A percentile compares a stretch with the other conserved stretches of the same genome.
These are phyloP conservation scores for Colletotrichum sp. DNA, from an alignment of 2,329 filamentous ascomycete genomes.

Conservation along the genomic window DNA sequence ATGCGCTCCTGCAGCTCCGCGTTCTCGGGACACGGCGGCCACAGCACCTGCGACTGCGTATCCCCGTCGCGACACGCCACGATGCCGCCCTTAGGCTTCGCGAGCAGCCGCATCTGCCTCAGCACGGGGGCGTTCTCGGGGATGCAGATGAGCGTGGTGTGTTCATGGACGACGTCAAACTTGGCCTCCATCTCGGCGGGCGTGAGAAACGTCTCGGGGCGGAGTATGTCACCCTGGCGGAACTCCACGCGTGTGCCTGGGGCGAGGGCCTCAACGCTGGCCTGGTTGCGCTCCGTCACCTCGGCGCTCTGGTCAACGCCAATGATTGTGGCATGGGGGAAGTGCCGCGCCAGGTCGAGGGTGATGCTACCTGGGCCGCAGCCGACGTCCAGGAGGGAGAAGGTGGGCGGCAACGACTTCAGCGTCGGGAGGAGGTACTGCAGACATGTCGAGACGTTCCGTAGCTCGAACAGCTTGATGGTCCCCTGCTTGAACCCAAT, in stretches of 20 bases:
- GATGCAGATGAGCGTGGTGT: slow-evolving; percentile 17
- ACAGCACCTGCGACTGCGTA: slow-evolving; percentile 16
- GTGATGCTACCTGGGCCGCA: slow-evolving; percentile 49
- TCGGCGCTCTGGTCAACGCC: slow-evolving; percentile 30
- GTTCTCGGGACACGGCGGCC: slow-evolving; percentile 13
- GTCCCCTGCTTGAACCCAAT: slow-evolving; percentile 10
- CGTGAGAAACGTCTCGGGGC: neutral
- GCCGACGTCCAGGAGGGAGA: slow-evolving; percentile 44
- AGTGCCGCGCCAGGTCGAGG: slow-evolving; percentile 38
- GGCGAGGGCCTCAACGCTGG: neutral
- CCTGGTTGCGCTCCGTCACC: slow-evolving; percentile 5
- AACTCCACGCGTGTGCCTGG: neutral
- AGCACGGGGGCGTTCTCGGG: neutral
- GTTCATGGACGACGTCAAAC: slow-evolving; percentile 16
- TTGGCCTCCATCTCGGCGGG: neutral
- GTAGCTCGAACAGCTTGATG: slow-evolving; percentile 6
- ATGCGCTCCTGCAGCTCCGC: slow-evolving; percentile 17
- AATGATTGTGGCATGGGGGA: slow-evolving; percentile 40
- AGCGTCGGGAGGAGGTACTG: slow-evolving; percentile 37
- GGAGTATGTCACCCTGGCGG: slow-evolving; percentile 4
- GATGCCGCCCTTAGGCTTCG: slow-evolving; percentile 3
- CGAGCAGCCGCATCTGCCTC: slow-evolving; percentile 3
- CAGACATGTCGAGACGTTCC: slow-evolving; percentile 8
- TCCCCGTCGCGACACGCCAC: slow-evolving; percentile 14
- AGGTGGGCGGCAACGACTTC: slow-evolving; percentile 27